These are phyloP conservation scores for Debaryomyces maramus DNA, from an alignment of 805 yeast species.

Conservation along the genomic window DNA sequence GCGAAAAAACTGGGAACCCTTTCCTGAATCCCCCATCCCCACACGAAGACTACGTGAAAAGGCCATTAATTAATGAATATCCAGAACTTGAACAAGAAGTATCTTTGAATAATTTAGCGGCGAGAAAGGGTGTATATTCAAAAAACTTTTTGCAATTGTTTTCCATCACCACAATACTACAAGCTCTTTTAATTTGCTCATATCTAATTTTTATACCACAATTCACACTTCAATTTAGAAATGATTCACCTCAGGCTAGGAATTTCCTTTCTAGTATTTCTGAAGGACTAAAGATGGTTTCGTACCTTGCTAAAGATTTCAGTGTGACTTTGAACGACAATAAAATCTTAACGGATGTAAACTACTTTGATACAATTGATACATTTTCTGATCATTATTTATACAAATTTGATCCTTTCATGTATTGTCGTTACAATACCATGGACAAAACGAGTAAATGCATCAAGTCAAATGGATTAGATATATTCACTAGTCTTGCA, in stretches of 20 bases:
- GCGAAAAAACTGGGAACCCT: too few species aligned
- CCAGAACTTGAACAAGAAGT: too few species aligned
- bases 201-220: slow-evolving; percentile 43
- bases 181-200: slow-evolving; percentile 5
- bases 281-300: slow-evolving; percentile 44
- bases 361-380: slow-evolving; percentile 34
- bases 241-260: slow-evolving; percentile 34
- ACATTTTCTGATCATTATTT: slow-evolving; percentile 44
- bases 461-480: slow-evolving; percentile 42
- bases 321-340: slow-evolving; percentile 19
- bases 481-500: slow-evolving; percentile 46
- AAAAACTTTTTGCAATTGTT: background rate
- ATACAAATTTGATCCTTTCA: slow-evolving; percentile 46
- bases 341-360: slow-evolving; percentile 1
- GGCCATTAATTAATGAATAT: too few species aligned
- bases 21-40: too few species aligned
- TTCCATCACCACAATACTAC: background rate
- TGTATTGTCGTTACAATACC: slow-evolving; percentile 46
- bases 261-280: slow-evolving; percentile 31
- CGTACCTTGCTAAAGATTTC: slow-evolving; percentile 48
- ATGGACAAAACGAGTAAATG: slow-evolving; percentile 11
- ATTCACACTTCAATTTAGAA: slow-evolving; percentile 39
- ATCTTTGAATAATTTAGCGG: too few species aligned
- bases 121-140: too few species aligned
- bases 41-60: too few species aligned